phyloP scores from a whole-genome alignment of 164 flowering plant species.

The Houttuynia cordata region DNA sequence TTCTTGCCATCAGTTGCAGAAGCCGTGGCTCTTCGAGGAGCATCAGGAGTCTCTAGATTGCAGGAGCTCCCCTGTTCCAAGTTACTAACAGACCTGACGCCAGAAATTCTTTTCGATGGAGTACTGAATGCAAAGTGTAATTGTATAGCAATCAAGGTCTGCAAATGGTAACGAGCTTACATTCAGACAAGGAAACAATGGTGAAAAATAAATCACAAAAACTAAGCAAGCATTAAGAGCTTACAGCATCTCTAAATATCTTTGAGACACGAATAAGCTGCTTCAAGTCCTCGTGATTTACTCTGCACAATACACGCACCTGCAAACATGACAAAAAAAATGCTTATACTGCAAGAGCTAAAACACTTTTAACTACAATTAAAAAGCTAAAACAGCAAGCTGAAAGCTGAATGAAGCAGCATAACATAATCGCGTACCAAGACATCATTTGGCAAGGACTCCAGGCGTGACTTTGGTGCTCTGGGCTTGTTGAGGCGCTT shows the following conservation, averaged over 20 bases:
- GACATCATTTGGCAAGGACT: conserved; percentile 3
- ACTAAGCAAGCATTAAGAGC: not conserved
- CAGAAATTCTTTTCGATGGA: conserved; percentile 7
- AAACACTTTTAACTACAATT: not conserved
- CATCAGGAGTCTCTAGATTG: conserved; percentile 8
- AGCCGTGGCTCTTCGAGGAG: conserved; percentile 4
- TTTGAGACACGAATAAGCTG: conserved; percentile 15
- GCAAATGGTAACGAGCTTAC: not conserved
- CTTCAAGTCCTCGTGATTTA: conserved; percentile 15
- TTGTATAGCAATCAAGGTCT: conserved; percentile 17
- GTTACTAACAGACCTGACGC: not conserved
- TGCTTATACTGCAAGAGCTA: not conserved
- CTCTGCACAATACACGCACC: conserved; percentile 17
- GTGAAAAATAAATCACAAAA: not conserved
- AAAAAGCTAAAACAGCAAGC: not conserved
- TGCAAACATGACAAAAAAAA: not conserved
- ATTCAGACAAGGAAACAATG: not conserved
- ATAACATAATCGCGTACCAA: not conserved
- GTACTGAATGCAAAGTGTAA: conserved; percentile 18
- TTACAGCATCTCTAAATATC: conserved; percentile 16
- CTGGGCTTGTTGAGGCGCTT: not conserved
- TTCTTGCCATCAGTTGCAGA: conserved; percentile 8
- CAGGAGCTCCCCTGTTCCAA: conserved; percentile 1
- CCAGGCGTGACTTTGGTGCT: not conserved
- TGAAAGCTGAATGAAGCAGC: not conserved